Base-by-base conservation (phyloP, 78 protist species). In the Ministeria vibrans region DNA sequence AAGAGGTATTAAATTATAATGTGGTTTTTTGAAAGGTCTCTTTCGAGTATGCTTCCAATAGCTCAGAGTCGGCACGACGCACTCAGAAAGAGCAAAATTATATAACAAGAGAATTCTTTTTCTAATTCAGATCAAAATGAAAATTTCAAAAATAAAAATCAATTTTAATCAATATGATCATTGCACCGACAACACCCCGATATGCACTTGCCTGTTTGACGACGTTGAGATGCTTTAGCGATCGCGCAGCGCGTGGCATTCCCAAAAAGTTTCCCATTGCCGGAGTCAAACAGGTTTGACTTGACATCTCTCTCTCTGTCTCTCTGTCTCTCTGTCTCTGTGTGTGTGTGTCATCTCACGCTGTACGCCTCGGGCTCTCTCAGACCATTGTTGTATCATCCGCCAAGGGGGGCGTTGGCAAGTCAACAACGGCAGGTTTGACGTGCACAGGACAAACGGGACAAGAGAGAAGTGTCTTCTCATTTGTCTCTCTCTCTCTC, bases 341-440 rank as follows among this genome's bases (percentile, higher is more conserved):
- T n/a, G n/a, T n/a, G n/a, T n/a, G n/a, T n/a, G n/a, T n/a, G n/a
- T n/a, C n/a, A n/a, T n/a, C n/a, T n/a, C n/a, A n/a, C n/a, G n/a
- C n/a, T n/a, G n/a, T n/a, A n/a, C n/a, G n/a, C n/a, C n/a, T n/a
- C n/a, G n/a, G n/a, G n/a, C n/a, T n/a, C n/a, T n/a, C n/a, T n/a
- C 77, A n/a, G n/a, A n/a, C n/a, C 38, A 15, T 89, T 32, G 64
- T 77, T n/a, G 85, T 88, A 25, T 30, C 77, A 11, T 79, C 85
- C 0, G 88, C 82, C 41, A 96, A 96, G 80, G 99, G 99, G 18
- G 99, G 99, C 20, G 99, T 96, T 1, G 99, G 99, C 28, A 96
- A 96, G 84, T 86, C 94, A 0, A 96, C 97, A 4, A 74, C 86
- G 7, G 83, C 93, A 0, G 87, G 73, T 46, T 13, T 22, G 59